A percentile compares a stretch with the other conserved stretches of the same genome.
phyloP scores from a whole-genome alignment of 2,329 filamentous ascomycete genomes.

The Sarocladium brachiariae region DNA sequence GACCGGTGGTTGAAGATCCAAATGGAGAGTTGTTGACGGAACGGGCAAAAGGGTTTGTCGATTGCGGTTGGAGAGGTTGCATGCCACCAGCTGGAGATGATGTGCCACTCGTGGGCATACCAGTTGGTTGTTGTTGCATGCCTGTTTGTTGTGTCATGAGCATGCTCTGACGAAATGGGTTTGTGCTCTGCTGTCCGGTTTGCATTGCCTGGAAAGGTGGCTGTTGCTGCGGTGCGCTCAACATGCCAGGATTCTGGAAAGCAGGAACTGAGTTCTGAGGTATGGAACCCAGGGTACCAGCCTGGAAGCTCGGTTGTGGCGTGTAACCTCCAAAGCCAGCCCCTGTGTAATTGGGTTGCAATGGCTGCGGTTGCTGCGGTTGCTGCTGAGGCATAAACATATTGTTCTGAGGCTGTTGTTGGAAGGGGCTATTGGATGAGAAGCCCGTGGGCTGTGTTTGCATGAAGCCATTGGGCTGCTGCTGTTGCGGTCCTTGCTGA shows the following conservation, averaged over 20 bases:
- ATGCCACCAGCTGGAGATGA: constrained; percentile 37
- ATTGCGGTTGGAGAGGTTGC: constrained; percentile 47
- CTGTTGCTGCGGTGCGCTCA: constrained; percentile 14
- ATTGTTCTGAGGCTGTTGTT: constrained; percentile 20
- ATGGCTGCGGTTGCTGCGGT: constrained; percentile 33
- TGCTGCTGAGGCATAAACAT: constrained; percentile 18
- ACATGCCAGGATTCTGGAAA: constrained; percentile 34
- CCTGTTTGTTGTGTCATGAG: constrained; percentile 55
- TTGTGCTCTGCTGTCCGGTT: constrained; percentile 59
- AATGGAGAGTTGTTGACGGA: constrained; percentile 36
- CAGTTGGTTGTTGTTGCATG: constrained; percentile 26
- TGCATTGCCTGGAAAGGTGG: constrained; percentile 32
- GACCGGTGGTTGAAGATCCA: constrained; percentile 17
- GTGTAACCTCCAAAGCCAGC: constrained; percentile 81
- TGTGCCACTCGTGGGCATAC: neutral
- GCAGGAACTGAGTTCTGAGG: constrained; percentile 48
- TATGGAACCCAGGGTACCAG: constrained; percentile 46
- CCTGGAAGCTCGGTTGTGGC: constrained; percentile 53
- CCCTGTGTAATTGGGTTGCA: constrained; percentile 52
- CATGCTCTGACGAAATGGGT: constrained; percentile 93
- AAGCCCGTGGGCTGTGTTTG: constrained; percentile 18
- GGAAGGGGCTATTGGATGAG: constrained; percentile 24
- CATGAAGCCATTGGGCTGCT: constrained; percentile 8
- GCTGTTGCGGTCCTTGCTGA: constrained; percentile 1
- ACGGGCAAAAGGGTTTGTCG: constrained; percentile 85